phyloP scores from a whole-genome alignment of 2,329 filamentous ascomycete genomes.

The Aureobasidium uvarum region DNA sequence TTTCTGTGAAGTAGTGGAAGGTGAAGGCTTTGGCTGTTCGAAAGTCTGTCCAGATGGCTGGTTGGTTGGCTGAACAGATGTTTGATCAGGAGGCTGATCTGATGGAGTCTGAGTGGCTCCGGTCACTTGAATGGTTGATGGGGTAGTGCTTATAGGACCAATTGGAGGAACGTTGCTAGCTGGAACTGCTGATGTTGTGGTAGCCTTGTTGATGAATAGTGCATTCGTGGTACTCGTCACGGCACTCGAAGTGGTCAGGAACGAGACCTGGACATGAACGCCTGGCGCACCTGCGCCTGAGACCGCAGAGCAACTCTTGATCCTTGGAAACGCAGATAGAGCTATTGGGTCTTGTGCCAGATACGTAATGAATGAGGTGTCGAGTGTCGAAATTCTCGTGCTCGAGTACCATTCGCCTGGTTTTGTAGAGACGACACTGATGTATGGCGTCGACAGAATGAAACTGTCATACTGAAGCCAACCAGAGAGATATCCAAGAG shows the following conservation, averaged over 20 bases:
- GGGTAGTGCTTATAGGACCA: background rate
- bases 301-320: background rate
- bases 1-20: background rate
- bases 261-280: background rate
- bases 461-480: background rate
- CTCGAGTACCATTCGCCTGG: background rate
- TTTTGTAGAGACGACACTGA: background rate
- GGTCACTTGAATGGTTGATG: background rate
- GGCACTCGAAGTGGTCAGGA: background rate
- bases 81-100: background rate
- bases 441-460: background rate
- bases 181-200: background rate
- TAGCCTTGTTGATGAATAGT: background rate
- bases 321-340: background rate
- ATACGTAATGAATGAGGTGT: background rate
- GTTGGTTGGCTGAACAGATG: background rate
- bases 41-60: background rate
- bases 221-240: constrained; percentile 7
- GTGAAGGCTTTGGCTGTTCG: background rate
- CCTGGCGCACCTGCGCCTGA: background rate
- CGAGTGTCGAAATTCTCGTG: background rate
- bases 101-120: background rate
- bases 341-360: background rate
- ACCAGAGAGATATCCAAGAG: background rate
- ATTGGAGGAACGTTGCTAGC: background rate